A percentile compares a stretch with the other conserved stretches of the same genome.
Evolutionary conservation across 345 rosid species (phyloP).

Genomic region (Gossypium stocksii): DNA sequence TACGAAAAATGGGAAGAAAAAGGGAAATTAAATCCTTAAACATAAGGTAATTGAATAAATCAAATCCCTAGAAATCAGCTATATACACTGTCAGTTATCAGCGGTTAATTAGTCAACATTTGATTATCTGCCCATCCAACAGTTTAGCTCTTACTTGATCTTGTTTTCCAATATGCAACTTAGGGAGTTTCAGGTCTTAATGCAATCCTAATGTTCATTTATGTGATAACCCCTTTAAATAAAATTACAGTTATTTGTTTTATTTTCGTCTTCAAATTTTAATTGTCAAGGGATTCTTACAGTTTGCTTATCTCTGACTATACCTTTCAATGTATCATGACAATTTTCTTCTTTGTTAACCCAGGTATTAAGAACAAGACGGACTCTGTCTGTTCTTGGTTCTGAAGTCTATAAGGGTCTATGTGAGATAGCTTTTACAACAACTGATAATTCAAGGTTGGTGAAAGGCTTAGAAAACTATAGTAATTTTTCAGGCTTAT

Average conservation of each 20-base stretch:
- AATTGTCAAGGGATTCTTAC: neutral
- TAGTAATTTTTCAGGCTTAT: slow-evolving; percentile 2
- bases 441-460: slow-evolving; percentile 60
- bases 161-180: neutral
- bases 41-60: no score
- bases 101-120: no score
- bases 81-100: no score
- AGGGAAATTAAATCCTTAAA: no score
- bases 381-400: slow-evolving; percentile 47
- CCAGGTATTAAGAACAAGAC: slow-evolving; percentile 63
- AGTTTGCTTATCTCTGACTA: neutral
- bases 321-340: neutral
- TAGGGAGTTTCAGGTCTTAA: neutral
- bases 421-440: slow-evolving; percentile 60
- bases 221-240: neutral
- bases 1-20: no score
- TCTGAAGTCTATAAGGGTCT: slow-evolving; percentile 47
- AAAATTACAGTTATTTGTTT: neutral
- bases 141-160: neutral
- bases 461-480: slow-evolving; percentile 1
- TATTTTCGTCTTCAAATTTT: neutral
- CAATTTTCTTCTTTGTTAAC: slow-evolving; percentile 17
- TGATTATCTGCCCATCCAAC: neutral
- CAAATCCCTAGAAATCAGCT: no score
- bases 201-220: neutral